Base-by-base conservation (phyloP, 108 stramenopile species). In the Cylindrotheca closterium region DNA sequence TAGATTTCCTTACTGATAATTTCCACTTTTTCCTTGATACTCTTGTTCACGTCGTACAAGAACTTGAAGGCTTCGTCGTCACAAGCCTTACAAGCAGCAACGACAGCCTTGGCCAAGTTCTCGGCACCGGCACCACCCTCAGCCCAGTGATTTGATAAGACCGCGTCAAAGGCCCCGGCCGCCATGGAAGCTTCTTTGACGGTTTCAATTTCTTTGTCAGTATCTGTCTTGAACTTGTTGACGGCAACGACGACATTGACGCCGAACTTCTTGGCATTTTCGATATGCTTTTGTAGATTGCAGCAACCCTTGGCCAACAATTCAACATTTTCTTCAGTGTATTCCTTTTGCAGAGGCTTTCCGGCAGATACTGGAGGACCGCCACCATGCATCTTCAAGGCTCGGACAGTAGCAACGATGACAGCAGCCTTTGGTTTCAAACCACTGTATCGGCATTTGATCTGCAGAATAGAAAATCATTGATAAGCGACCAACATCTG, bases 301-400 rank as follows among this genome's bases (percentile, higher is more conserved):
- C 79, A 77, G 33, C 82, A 83, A 37, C 98, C 98, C 56, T 77
- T 78, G 47, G 57, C 46, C 17, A 98, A 77, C 27, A 99, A 58
- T 33, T 88, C 87, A 1, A 85, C 63, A 48, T 93, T 82, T 67
- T 92, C 90, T 63, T 91, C 78, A 12, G 55, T 74, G 68, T 96
- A 96, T 63, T 92, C 95, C 58, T 73, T 76, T 18, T 85, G 71
- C 12, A 97, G 78, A 3, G 96, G 93, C 47, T 89, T 87, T 18
- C 97, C 97, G 4, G 97, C 94, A 27, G 65, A 74, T 0, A 98
- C 97, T 4, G 86, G 86, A 37, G 97, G 96, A 21, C 97, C 97
- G 12, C 99, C 99, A 7, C 99, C 99, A 79, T 99, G 99, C 96
- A 97, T 97, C 77, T 99, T 99, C 42, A 99, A 71, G 19, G 99